phyloP scores from a whole-genome alignment of 2,329 filamentous ascomycete genomes.

The Blastomyces parvus region DNA sequence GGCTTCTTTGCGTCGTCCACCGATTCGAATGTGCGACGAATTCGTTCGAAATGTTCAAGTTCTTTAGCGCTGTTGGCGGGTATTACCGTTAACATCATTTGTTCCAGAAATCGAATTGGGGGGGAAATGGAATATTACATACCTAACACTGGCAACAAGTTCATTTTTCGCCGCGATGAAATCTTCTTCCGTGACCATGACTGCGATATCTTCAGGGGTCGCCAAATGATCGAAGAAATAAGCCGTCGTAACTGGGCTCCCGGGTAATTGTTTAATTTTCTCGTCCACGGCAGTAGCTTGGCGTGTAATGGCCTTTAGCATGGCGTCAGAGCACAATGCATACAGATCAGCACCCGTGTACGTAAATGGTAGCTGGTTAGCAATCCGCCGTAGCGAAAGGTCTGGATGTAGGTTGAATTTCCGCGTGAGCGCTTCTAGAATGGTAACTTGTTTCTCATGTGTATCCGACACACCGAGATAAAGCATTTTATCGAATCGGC shows the following conservation, averaged over 20 bases:
- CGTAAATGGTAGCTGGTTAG: constrained; percentile 75
- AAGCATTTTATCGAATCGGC: constrained; percentile 96
- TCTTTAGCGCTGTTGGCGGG: constrained; percentile 61
- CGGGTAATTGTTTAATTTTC: constrained; percentile 60
- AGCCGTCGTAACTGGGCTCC: constrained; percentile 62
- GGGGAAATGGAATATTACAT: constrained; percentile 14
- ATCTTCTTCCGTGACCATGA: constrained; percentile 82
- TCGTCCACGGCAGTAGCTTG: constrained; percentile 75
- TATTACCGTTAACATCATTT: constrained; percentile 20
- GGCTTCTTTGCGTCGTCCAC: constrained; percentile 39
- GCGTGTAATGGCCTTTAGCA: constrained; percentile 96
- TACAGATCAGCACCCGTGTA: constrained; percentile 98
- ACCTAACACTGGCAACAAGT: constrained; percentile 76
- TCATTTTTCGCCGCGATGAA: constrained; percentile 74
- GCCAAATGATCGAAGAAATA: constrained; percentile 95
- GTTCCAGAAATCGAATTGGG: background rate
- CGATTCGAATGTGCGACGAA: constrained; percentile 71
- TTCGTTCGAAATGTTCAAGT: constrained; percentile 78
- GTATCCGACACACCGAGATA: constrained; percentile 95
- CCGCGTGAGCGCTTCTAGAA: constrained; percentile 84
- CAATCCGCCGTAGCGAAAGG: constrained; percentile 65
- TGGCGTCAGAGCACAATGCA: constrained; percentile 91
- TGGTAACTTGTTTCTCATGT: constrained; percentile 90
- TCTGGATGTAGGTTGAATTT: constrained; percentile 82
- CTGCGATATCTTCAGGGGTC: constrained; percentile 68